phyloP scores from a whole-genome alignment of 495 filamentous ascomycete species.

The Hypoxylon trugodes region DNA sequence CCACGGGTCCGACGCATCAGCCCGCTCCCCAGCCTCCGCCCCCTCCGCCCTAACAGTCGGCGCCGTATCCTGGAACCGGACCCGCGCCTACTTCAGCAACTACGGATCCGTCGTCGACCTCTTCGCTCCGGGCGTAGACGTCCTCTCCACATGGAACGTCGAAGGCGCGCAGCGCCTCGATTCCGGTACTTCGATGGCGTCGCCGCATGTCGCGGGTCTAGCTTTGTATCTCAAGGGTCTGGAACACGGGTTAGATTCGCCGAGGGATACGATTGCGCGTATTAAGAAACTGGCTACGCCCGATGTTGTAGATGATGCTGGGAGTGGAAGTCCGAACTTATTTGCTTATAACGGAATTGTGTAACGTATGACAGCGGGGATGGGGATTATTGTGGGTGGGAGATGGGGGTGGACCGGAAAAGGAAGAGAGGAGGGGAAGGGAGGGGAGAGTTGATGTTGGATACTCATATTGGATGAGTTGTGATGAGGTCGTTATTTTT shows the following conservation, averaged over 20 bases:
- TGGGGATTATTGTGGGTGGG: no score
- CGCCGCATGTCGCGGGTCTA: constrained; percentile 61
- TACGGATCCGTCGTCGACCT: constrained; percentile 60
- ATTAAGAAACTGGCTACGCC: constrained; percentile 43
- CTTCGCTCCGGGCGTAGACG: constrained; percentile 52
- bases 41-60: constrained; percentile 59
- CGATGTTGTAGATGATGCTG: constrained; percentile 30
- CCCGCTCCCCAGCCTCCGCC: constrained; percentile 56
- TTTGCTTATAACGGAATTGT: constrained; percentile 46
- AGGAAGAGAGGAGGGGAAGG: no score
- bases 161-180: constrained; percentile 46
- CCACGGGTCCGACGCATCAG: constrained; percentile 38
- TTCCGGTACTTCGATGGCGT: constrained; percentile 62
- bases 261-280: constrained; percentile 37
- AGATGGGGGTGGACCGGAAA: no score
- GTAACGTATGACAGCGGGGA: background rate
- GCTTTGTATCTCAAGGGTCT: constrained; percentile 55
- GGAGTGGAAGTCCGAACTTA: constrained; percentile 35
- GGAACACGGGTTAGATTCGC: constrained; percentile 33
- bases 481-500: no score
- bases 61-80: constrained; percentile 50
- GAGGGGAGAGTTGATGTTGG: no score
- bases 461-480: no score
- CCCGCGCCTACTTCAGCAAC: constrained; percentile 61
- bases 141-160: constrained; percentile 45